Base-by-base conservation (phyloP, 2,329 filamentous ascomycete genomes). In the Penicillium sumatraense region DNA sequence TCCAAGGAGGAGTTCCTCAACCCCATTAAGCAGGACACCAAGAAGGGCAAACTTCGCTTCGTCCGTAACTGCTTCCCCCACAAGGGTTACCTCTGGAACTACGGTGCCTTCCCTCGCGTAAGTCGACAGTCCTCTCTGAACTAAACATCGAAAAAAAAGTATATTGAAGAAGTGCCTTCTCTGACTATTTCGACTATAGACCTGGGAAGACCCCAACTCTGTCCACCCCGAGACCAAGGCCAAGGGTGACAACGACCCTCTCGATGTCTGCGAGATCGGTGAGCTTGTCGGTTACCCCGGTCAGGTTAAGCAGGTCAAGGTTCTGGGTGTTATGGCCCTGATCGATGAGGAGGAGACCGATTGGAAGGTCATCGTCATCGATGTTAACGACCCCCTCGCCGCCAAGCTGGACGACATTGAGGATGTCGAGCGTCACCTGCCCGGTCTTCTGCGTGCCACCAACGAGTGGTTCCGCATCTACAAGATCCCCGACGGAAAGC, bases 401-500 rank as follows among this genome's bases (percentile, higher is more conserved):
- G 80, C 90, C 73, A 96, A 96, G 87, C 89, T 99, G 75, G 93
- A 99, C 82, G 93, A 98, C 78, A 89, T 98, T 62, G 95, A 98
- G 86, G 95, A 99, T 75, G 95, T 99, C 68, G 95, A 99, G 86
- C 89, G 93, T 75, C 95, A 98, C 83, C 88, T 99, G 56, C 95
- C 95, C 58, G 95, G 95, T 70, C 91, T 99, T 57, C 86, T 99
- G 77, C 90, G 95, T 68, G 95, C 95, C 75, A 98, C 93, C 75
- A 99, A 99, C 76, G 95, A 99, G 85, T 99, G 95, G 95, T 99
- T 99, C 92, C 92, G 95, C 79, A 99, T 99, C 87, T 99, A 99
- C 89, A 99, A 99, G 86, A 99, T 99, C 81, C 95, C 95, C 75
- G 95, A 99, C 76, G 95, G 95, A 85, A 99, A 99, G 92, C 93